phyloP scores from a whole-genome alignment of 331 rosid species.

The Quercus phellos region DNA sequence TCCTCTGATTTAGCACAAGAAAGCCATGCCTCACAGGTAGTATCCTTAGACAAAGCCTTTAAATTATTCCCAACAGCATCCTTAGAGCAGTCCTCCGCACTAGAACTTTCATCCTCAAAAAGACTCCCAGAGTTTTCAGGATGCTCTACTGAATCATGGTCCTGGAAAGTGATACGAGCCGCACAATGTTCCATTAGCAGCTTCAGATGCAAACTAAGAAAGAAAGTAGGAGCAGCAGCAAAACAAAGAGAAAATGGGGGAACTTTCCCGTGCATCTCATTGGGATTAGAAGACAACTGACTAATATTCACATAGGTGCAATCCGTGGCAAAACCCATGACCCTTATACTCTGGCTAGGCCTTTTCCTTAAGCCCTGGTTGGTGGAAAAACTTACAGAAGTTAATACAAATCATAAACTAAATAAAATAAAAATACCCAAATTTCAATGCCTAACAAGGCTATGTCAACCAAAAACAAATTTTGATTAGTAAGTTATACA shows the following conservation, averaged over 20 bases:
- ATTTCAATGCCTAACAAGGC: slow-evolving; percentile 4
- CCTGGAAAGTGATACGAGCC: slow-evolving; percentile 42
- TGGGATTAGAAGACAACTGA: slow-evolving; percentile 30
- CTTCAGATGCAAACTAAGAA: slow-evolving; percentile 78
- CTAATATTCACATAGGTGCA: slow-evolving; percentile 38
- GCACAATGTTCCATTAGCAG: slow-evolving; percentile 63
- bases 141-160: slow-evolving; percentile 31
- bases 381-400: slow-evolving; percentile 13
- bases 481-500: too few relatives aligned
- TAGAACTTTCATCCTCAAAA: slow-evolving; percentile 31
- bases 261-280: slow-evolving; percentile 38
- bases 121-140: slow-evolving; percentile 37
- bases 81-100: slow-evolving; percentile 32
- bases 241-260: slow-evolving; percentile 74
- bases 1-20: slow-evolving; percentile 28
- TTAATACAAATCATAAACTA: slow-evolving; percentile 27
- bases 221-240: slow-evolving; percentile 77
- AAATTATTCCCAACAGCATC: slow-evolving; percentile 26
- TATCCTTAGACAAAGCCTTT: slow-evolving; percentile 22
- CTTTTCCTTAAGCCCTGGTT: slow-evolving; percentile 50
- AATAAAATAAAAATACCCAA: slow-evolving; percentile 2
- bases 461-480: not conserved
- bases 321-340: slow-evolving; percentile 54
- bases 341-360: slow-evolving; percentile 47
- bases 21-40: slow-evolving; percentile 32